phyloP scores from a whole-genome alignment of 129 eudicot genomes.

The Solidago caesia region DNA sequence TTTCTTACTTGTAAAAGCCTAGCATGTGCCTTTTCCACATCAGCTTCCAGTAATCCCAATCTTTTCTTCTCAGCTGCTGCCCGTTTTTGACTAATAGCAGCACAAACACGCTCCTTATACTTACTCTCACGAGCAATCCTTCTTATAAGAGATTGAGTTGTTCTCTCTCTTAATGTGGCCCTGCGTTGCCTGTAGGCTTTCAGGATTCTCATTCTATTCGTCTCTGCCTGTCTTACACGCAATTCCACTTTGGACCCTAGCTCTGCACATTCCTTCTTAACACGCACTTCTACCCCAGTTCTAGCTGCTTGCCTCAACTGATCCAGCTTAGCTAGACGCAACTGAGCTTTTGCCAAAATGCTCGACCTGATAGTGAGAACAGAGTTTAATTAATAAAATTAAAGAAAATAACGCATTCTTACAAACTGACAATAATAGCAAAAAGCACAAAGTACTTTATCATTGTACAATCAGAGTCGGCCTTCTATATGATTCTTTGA shows the following conservation, averaged over 20 bases:
- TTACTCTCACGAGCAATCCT: conserved; percentile 77
- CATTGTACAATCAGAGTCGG: not conserved
- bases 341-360: conserved; percentile 81
- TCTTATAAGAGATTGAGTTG: conserved; percentile 69
- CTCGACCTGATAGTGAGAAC: conserved; percentile 51
- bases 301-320: conserved; percentile 92
- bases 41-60: conserved; percentile 79
- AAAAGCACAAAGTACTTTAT: not conserved
- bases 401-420: not conserved
- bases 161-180: conserved; percentile 84
- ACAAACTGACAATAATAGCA: not conserved
- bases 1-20: conserved; percentile 67
- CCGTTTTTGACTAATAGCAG: conserved; percentile 87
- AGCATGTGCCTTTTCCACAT: conserved; percentile 77
- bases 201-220: conserved; percentile 72
- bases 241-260: conserved; percentile 81
- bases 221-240: conserved; percentile 87
- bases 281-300: conserved; percentile 70
- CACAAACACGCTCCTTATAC: conserved; percentile 83
- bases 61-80: conserved; percentile 93
- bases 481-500: not conserved
- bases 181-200: conserved; percentile 77
- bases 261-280: conserved; percentile 68
- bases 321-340: conserved; percentile 89
- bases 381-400: not conserved